Percentiles rank a stretch among this genome's conserved stretches.
phyloP scores from a whole-genome alignment of 108 stramenopile species.

The Cyclotella cryptica region DNA sequence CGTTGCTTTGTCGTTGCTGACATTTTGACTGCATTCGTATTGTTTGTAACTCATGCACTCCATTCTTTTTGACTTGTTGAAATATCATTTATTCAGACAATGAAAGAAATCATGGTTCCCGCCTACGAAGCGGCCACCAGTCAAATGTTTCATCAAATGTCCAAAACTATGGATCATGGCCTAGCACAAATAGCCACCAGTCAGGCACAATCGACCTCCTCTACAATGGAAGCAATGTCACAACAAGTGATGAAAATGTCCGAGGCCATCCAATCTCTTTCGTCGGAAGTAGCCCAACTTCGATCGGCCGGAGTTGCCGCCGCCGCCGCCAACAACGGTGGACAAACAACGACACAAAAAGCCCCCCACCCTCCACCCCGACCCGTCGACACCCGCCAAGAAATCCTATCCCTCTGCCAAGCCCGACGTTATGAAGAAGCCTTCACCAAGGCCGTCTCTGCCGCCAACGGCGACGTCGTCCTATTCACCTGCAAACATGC shows the following conservation, averaged over 20 bases:
- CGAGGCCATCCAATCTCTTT: conserved; percentile 60
- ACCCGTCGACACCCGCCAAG: conserved; percentile 45
- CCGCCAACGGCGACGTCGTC: conserved; percentile 70
- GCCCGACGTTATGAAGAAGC: conserved; percentile 70
- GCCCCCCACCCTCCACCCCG: not conserved
- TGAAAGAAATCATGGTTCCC: conserved; percentile 79
- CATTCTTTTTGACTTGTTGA: not conserved
- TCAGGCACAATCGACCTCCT: conserved; percentile 31
- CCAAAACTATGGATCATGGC: conserved; percentile 50
- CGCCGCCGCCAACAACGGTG: not conserved
- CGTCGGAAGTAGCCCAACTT: conserved; percentile 65
- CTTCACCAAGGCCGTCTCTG: conserved; percentile 83
- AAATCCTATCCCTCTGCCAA: conserved; percentile 60
- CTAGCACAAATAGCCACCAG: conserved; percentile 38
- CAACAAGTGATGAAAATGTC: conserved; percentile 63
- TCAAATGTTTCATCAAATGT: conserved; percentile 72
- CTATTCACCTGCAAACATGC: conserved; percentile 72
- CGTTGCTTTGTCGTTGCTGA: not conserved
- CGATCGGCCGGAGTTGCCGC: conserved; percentile 19
- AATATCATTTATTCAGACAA: conserved; percentile 25
- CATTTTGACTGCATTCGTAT: not conserved
- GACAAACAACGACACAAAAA: not conserved
- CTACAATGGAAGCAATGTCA: conserved; percentile 57
- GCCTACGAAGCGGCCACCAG: conserved; percentile 73
- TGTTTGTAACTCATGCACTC: not conserved